Evolutionary conservation across 1,284 basidiomycete species (phyloP), one percentile per base, ranked within the genome.

Genomic region (Afroboletus lepidellus): DNA sequence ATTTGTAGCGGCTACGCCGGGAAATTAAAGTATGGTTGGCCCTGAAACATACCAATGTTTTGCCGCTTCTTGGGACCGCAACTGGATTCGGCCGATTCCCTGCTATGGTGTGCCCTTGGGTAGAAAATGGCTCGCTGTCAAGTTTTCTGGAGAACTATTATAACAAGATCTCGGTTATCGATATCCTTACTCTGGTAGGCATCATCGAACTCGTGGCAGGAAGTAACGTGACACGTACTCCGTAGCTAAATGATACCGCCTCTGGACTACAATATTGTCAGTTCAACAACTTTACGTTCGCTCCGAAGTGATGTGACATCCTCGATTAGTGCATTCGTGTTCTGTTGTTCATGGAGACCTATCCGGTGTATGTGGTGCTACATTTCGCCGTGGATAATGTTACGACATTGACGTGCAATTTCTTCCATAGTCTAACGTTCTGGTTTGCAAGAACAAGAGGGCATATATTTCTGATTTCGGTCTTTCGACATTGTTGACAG

Each of bases 271-370:
- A 51, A 7, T 63, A 65, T 20, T 38, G 61, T 61, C 36, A 50
- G 61, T 38, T 3, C 11, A 23, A 18, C 24, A 6, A 9, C n/a
- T 21, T 15, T n/a, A 39, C 18, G 15, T 12, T 16, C 18, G 16
- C 9, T 12, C 36, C 16, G 29, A 57, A 42, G n/a, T 18, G 12
- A 36, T 25, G 13, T 23, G 29, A 12, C n/a, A 2, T 41, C 34
- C 30, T 32, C 33, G 24, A 18, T 16, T 20, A 67, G 62, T 64
- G 25, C 62, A 67, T 27, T 63, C 64, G 1, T 21, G 41, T 24
- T 62, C 52, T 34, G 29, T 66, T 29, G 51, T 66, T n/a, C 64
- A 63, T 5, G 62, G 64, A 1, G 64, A 63, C 23, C 51, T 64
- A 16, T 62, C 63, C 1, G 61, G 63, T 8, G 65, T 65, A 49